Evolutionary conservation across 2,329 filamentous ascomycete genomes (phyloP), one percentile per base, ranked within the genome.

Genomic region (Claviceps lovelessii): DNA sequence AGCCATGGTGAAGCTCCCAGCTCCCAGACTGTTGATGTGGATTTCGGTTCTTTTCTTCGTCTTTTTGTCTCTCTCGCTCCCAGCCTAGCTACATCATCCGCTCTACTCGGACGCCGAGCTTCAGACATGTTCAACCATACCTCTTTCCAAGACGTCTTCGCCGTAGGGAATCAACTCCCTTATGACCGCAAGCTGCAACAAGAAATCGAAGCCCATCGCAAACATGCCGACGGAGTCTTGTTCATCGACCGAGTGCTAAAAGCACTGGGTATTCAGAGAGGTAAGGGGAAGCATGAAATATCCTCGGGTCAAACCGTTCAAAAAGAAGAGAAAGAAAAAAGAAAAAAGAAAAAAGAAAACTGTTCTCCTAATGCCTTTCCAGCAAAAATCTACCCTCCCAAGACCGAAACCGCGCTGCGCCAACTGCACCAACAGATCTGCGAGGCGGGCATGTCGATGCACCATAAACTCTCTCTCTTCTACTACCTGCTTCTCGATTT

Each of bases 401-500:
- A 81, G 64, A 80, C 79, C 53, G 83, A 86, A 56, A 75, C 74
- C 57, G 80, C 82, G 46, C 76, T 94, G 35, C 79, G 81, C 60
- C 78, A 80, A 44, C 76, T 94, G 6, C 84, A 90, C 69, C 74
- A 81, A 58, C 80, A 83, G 56, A 83, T 95, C 59, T 78, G 83
- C 66, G 76, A 81, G 31, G 80, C 72, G 54, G 73, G 72, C 51
- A 81, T 85, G 61, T 79, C 84, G 8, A 76, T 80, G 54, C 85
- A 90, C 67, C 84, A 90, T 71, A 90, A 90, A 67, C 81, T 90
- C 60, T 88, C 88, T 19, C 77, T 93, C 50, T 75, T 94, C 59
- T 94, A 88, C 74, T 95, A 94, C 67, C 73, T 94, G 44, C 77
- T 94, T 3, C 84, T 88, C 63, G 88, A 94, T 66, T 80, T 85